These are phyloP conservation scores for Xylariaceae sp. DNA, from an alignment of 2,329 filamentous ascomycete genomes.

Conservation along the genomic window DNA sequence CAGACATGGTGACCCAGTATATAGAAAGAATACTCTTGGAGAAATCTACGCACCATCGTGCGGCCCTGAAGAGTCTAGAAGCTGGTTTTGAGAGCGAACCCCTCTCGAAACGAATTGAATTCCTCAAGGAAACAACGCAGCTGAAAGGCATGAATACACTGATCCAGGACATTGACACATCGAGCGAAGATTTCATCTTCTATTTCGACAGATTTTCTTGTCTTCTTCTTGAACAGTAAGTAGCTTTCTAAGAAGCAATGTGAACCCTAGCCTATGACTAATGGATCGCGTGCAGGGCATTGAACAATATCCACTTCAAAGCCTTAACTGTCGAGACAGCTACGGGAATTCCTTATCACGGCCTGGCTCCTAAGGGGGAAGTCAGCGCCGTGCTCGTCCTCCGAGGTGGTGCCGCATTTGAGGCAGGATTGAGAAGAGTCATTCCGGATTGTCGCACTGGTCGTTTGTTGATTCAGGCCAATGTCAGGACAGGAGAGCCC, in stretches of 20 bases:
- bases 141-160: constrained; percentile 86
- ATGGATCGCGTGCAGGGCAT: constrained; percentile 49
- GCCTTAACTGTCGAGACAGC: constrained; percentile 66
- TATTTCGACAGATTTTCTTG: constrained; percentile 89
- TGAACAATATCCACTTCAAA: constrained; percentile 72
- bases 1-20: constrained; percentile 89
- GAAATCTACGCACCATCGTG: constrained; percentile 80
- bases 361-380: constrained; percentile 66
- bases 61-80: constrained; percentile 73
- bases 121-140: constrained; percentile 75
- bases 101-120: constrained; percentile 68
- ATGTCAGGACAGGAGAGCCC: constrained; percentile 78
- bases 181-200: constrained; percentile 90
- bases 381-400: constrained; percentile 85
- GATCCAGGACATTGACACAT: constrained; percentile 73
- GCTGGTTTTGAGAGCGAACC: constrained; percentile 66
- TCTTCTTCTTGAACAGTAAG: constrained; percentile 75
- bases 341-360: constrained; percentile 63
- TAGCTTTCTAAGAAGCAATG: constrained; percentile 9
- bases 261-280: background rate
- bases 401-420: constrained; percentile 82
- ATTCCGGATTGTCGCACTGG: constrained; percentile 91
- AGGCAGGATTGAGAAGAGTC: constrained; percentile 81
- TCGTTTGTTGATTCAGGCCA: constrained; percentile 85
- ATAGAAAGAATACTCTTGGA: constrained; percentile 82